Percentiles rank a stretch among this genome's conserved stretches.
Conservation (phyloP, 257 asterid genomes). For the Leonotis leonurus region DNA sequence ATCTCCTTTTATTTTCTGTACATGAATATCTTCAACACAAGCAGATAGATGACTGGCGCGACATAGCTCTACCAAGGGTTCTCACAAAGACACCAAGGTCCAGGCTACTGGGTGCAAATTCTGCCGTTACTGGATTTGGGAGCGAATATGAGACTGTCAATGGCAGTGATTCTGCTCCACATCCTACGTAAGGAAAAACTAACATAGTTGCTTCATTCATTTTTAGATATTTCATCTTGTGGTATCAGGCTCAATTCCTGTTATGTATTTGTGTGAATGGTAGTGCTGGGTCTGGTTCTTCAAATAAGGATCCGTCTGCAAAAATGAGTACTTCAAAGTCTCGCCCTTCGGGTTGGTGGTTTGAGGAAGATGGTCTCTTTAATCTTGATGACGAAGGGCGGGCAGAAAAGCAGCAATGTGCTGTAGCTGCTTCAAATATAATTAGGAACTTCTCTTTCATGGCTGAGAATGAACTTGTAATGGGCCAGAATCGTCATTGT, state of each 20-base stretch:
- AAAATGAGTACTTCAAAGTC: slow-evolving; percentile 44
- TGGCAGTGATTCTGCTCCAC: slow-evolving; percentile 52
- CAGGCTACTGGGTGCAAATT: slow-evolving; percentile 63
- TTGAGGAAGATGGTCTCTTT: slow-evolving; percentile 92
- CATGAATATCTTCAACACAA: slow-evolving; percentile 12
- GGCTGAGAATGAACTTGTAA: slow-evolving; percentile 92
- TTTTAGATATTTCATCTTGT: slow-evolving; percentile 2
- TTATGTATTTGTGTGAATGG: slow-evolving; percentile 8
- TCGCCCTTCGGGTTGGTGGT: slow-evolving; percentile 90
- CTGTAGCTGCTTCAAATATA: slow-evolving; percentile 92
- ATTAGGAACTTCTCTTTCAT: slow-evolving; percentile 91
- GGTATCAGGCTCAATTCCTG: not conserved
- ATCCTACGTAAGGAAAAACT: slow-evolving; percentile 39
- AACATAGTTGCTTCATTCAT: not conserved
- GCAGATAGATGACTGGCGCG: slow-evolving; percentile 99
- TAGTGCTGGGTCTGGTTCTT: slow-evolving; percentile 53
- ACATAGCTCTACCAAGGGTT: slow-evolving; percentile 81
- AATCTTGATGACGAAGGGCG: slow-evolving; percentile 91
- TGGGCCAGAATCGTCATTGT: slow-evolving; percentile 95
- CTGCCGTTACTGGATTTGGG: slow-evolving; percentile 86
- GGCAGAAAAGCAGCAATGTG: slow-evolving; percentile 81
- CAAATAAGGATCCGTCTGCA: slow-evolving; percentile 51
- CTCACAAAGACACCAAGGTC: slow-evolving; percentile 66
- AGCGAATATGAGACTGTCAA: slow-evolving; percentile 58
- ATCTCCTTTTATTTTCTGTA: not conserved